Evolutionary conservation across 306 rosid species (phyloP).

Genomic region (Citrullus colocynthis): DNA sequence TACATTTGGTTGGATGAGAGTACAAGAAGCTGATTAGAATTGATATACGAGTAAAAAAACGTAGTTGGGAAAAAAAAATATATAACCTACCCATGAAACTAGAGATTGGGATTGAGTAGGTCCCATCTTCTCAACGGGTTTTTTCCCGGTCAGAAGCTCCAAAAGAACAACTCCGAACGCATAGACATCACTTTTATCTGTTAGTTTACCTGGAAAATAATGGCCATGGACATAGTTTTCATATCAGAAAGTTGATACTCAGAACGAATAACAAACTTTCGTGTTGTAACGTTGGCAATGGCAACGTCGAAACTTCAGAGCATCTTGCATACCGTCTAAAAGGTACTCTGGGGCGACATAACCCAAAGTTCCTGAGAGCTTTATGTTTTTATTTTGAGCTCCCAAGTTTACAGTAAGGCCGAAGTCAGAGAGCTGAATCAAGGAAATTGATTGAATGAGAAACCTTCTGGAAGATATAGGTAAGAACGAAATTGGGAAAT

Average conservation of each 20-base stretch:
- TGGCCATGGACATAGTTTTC: neutral
- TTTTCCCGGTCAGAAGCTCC: conserved; percentile 73
- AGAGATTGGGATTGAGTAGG: conserved; percentile 50
- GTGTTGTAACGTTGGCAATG: neutral
- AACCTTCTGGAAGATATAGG: neutral
- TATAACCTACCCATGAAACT: conserved; percentile 57
- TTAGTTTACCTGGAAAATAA: conserved; percentile 54
- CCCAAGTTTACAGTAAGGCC: conserved; percentile 62
- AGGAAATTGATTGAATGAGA: conserved; percentile 8
- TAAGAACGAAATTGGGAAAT: neutral
- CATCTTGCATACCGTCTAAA: conserved; percentile 46
- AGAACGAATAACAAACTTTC: neutral
- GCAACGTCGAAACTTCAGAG: neutral
- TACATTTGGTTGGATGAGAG: conserved; percentile 10
- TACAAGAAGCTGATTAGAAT: neutral
- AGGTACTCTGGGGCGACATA: conserved; percentile 79
- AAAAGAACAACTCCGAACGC: conserved; percentile 86
- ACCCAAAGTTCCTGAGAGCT: conserved; percentile 61
- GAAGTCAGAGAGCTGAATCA: conserved; percentile 73
- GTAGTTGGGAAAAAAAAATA: neutral
- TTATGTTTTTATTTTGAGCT: conserved; percentile 44
- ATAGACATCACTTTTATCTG: conserved; percentile 86
- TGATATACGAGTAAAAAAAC: neutral
- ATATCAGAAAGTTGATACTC: neutral
- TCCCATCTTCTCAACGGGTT: conserved; percentile 46